Conservation (phyloP, 257 asterid species). For the Salvia rosmarinus region DNA sequence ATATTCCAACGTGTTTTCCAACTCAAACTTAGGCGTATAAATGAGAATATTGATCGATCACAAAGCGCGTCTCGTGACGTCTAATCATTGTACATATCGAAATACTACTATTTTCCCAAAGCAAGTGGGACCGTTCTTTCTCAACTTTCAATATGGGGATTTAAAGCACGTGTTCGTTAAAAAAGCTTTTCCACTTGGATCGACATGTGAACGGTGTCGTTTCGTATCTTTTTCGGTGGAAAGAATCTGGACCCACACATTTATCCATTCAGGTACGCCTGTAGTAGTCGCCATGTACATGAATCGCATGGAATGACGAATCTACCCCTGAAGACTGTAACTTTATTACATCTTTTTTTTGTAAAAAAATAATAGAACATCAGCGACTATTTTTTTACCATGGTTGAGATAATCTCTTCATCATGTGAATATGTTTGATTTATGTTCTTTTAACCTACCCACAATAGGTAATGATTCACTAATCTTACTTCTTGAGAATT, state of each 20-base stretch:
- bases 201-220: constrained; percentile 27
- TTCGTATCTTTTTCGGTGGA: background rate
- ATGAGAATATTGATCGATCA: too few relatives aligned
- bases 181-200: background rate
- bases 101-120: background rate
- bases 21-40: background rate
- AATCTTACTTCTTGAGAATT: too few relatives aligned
- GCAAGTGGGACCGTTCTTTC: constrained; percentile 10
- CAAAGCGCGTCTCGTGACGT: background rate
- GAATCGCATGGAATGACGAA: constrained; percentile 11
- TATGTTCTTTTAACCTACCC: too few relatives aligned
- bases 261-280: constrained; percentile 32
- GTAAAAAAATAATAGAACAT: too few relatives aligned
- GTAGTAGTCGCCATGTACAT: constrained; percentile 21
- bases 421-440: too few relatives aligned
- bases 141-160: background rate
- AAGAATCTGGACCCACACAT: constrained; percentile 34
- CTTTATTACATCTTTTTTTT: too few relatives aligned
- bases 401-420: too few relatives aligned
- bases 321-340: too few relatives aligned
- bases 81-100: background rate
- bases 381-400: too few relatives aligned
- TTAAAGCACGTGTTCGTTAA: constrained; percentile 25
- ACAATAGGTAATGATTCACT: too few relatives aligned
- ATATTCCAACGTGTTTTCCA: background rate